Conservation (phyloP, 2,329 filamentous ascomycete genomes). For the Dactylellina leptospora region DNA sequence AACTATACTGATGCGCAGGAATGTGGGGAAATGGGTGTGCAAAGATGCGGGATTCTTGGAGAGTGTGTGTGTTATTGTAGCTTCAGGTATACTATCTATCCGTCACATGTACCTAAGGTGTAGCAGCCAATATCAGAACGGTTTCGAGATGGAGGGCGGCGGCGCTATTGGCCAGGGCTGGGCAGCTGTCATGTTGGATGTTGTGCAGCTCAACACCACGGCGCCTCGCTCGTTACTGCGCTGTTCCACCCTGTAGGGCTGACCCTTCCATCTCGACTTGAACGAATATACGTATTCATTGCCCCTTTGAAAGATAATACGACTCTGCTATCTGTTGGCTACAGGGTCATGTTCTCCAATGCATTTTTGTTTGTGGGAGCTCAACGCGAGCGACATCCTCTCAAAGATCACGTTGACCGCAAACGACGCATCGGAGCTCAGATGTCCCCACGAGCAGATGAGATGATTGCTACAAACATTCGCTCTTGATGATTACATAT, state of each 20-base stretch:
- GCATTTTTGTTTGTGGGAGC: too few relatives aligned
- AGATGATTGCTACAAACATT: too few relatives aligned
- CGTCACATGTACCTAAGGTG: not conserved
- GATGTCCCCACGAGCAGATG: too few relatives aligned
- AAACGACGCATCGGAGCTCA: too few relatives aligned
- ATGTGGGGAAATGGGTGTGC: not conserved
- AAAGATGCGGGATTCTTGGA: not conserved
- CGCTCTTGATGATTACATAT: too few relatives aligned
- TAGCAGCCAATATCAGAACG: not conserved
- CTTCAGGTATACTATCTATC: not conserved
- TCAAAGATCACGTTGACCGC: too few relatives aligned
- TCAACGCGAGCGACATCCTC: too few relatives aligned
- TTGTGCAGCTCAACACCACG: slow-evolving; percentile 41
- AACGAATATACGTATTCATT: not conserved
- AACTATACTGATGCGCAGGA: not conserved
- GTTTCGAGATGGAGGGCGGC: slow-evolving; percentile 3
- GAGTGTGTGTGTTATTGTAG: not conserved
- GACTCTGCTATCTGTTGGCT: too few relatives aligned
- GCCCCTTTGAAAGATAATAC: too few relatives aligned
- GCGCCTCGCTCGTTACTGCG: not conserved
- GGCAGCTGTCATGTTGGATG: slow-evolving; percentile 30
- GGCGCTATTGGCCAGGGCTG: slow-evolving; percentile 21
- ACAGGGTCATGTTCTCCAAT: too few relatives aligned
- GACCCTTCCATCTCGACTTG: not conserved
- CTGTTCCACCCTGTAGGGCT: slow-evolving; percentile 46